Percentiles rank a stretch among this genome's conserved stretches.
Conservation (phyloP, 441 rosid genomes). For the Eutrema salsugineum region DNA sequence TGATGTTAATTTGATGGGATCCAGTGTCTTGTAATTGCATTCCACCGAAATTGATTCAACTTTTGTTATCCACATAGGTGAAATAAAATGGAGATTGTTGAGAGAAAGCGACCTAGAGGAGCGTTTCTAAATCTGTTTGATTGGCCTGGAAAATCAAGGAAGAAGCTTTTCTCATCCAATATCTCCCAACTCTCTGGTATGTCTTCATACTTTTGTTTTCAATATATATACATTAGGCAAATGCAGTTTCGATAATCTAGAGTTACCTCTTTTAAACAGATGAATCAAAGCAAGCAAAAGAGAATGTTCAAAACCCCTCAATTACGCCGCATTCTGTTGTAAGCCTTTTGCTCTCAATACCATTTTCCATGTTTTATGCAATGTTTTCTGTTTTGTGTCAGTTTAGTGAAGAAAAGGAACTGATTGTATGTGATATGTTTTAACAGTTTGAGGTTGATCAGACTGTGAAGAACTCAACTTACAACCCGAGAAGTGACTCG, state of each 20-base stretch:
- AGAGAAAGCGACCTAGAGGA: constrained; percentile 67
- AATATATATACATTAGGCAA: not conserved
- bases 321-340: constrained; percentile 17
- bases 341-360: constrained; percentile 3
- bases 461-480: constrained; percentile 41
- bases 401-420: constrained; percentile 27
- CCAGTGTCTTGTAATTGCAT: not conserved
- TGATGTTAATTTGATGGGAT: not conserved
- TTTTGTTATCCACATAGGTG: constrained; percentile 22
- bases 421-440: constrained; percentile 11
- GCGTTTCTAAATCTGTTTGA: constrained; percentile 75
- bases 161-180: constrained; percentile 78
- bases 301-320: constrained; percentile 22
- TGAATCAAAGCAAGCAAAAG: constrained; percentile 29
- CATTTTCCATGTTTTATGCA: not conserved
- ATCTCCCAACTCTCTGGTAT: constrained; percentile 45
- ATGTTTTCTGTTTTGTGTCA: not conserved
- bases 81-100: constrained; percentile 52
- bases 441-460: constrained; percentile 77
- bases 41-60: not conserved
- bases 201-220: constrained; percentile 28
- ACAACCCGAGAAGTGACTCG: constrained; percentile 59
- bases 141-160: constrained; percentile 94
- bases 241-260: not conserved
- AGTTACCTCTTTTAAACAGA: constrained; percentile 17